Evolutionary conservation across 345 rosid genomes (phyloP).

Genomic region (Salix koriyanagi): DNA sequence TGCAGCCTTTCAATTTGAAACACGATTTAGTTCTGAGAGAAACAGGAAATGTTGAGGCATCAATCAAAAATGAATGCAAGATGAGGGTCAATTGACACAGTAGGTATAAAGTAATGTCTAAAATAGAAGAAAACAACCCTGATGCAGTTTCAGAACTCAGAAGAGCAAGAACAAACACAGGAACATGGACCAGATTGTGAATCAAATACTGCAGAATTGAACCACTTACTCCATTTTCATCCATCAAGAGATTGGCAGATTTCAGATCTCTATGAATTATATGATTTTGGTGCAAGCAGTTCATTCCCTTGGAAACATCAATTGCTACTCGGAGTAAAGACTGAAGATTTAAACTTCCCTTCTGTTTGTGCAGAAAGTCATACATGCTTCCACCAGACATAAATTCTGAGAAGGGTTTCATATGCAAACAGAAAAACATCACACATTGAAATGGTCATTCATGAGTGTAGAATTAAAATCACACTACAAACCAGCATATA

Average conservation of each 20-base stretch:
- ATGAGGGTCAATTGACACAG: background rate
- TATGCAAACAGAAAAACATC: background rate
- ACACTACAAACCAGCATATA: background rate
- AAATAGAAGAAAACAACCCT: background rate
- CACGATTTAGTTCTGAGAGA: background rate
- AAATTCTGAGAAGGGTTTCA: constrained; percentile 40
- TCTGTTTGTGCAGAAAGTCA: constrained; percentile 56
- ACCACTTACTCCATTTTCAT: constrained; percentile 58
- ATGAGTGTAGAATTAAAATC: background rate
- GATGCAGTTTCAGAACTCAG: background rate
- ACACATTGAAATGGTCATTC: background rate
- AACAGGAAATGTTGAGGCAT: background rate
- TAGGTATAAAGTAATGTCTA: background rate
- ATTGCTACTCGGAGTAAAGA: constrained; percentile 54
- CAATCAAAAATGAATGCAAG: background rate
- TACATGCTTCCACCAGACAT: constrained; percentile 70
- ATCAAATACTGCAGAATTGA: constrained; percentile 6
- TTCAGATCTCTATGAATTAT: constrained; percentile 59
- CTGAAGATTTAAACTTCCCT: constrained; percentile 44
- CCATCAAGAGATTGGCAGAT: constrained; percentile 69
- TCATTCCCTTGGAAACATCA: constrained; percentile 69
- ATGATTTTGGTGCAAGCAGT: constrained; percentile 56
- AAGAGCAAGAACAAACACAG: background rate
- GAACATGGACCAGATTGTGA: background rate
- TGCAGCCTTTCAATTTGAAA: background rate